A percentile compares a stretch with the other conserved stretches of the same genome.
Evolutionary conservation across 2,329 filamentous ascomycete species (phyloP).

Genomic region (Ilyonectria sp.): DNA sequence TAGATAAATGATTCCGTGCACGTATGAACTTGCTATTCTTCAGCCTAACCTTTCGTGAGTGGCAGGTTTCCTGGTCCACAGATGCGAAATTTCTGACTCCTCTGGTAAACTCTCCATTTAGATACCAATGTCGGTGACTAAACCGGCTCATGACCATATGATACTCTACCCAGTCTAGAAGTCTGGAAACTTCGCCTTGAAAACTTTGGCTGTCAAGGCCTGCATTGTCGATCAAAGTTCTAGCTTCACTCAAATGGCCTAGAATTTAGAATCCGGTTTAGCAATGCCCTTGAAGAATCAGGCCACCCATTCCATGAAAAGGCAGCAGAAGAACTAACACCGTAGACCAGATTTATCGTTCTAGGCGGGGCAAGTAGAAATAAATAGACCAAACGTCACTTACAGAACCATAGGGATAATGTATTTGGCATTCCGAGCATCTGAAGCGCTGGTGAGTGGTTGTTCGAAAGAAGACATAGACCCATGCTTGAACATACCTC

Average conservation of each 20-base stretch:
- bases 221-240: conserved; percentile 13
- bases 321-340: conserved; percentile 11
- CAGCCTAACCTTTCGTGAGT: conserved; percentile 13
- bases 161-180: no score
- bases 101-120: conserved; percentile 13
- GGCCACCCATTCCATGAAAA: conserved; percentile 12
- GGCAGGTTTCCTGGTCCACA: conserved; percentile 9
- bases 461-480: conserved; percentile 13
- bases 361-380: conserved; percentile 10
- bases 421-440: conserved; percentile 13
- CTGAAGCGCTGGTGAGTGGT: conserved; percentile 13
- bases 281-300: conserved; percentile 14
- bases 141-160: conserved; percentile 13
- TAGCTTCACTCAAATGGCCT: conserved; percentile 14
- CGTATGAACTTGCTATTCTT: conserved; percentile 11
- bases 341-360: conserved; percentile 13
- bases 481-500: conserved; percentile 14
- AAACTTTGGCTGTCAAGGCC: conserved; percentile 14
- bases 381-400: conserved; percentile 14
- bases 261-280: conserved; percentile 14
- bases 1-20: conserved; percentile 12
- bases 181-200: conserved; percentile 13
- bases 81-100: conserved; percentile 11
- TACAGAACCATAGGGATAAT: conserved; percentile 15
- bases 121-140: conserved; percentile 13